phyloP scores from a whole-genome alignment of 768 basidiomycete species.

The Collybia sordida region DNA sequence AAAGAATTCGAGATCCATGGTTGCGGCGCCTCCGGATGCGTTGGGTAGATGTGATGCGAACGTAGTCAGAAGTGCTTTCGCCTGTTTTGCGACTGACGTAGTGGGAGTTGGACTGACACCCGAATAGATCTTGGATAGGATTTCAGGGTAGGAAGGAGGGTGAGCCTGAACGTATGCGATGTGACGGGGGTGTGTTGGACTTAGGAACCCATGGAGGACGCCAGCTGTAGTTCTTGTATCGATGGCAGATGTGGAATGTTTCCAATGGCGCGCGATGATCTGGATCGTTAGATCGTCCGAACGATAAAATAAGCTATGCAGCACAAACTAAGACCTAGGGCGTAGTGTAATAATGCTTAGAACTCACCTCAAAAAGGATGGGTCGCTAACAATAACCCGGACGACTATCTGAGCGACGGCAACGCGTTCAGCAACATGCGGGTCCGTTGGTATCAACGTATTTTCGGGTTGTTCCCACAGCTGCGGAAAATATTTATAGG shows the following conservation, averaged over 20 bases:
- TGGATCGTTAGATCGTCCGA: conserved; percentile 2
- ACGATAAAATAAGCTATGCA: neutral
- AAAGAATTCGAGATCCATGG: conserved; percentile 3
- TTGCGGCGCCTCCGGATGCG: neutral
- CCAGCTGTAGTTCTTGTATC: neutral
- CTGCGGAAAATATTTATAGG: neutral
- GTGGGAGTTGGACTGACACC: conserved; percentile 2
- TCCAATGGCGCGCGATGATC: conserved; percentile 10
- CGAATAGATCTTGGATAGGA: conserved; percentile 2
- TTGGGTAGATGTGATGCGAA: conserved; percentile 3
- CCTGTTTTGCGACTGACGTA: neutral
- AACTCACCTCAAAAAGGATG: conserved; percentile 4
- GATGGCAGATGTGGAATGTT: neutral
- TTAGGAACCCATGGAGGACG: conserved; percentile 1
- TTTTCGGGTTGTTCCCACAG: conserved; percentile 9
- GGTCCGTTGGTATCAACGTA: conserved; percentile 1
- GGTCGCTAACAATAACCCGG: conserved; percentile 3
- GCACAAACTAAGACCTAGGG: too few species aligned
- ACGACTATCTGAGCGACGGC: conserved; percentile 5
- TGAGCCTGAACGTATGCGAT: conserved; percentile 1
- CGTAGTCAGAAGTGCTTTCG: conserved; percentile 5
- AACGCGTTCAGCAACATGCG: conserved; percentile 9
- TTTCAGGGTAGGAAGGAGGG: neutral
- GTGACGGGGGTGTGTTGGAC: conserved; percentile 5
- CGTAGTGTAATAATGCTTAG: too few species aligned